Percentiles rank a stretch among this genome's conserved stretches.
These are phyloP conservation scores for Cicer judaicum DNA, from an alignment of 306 rosid genomes.

Conservation along the genomic window DNA sequence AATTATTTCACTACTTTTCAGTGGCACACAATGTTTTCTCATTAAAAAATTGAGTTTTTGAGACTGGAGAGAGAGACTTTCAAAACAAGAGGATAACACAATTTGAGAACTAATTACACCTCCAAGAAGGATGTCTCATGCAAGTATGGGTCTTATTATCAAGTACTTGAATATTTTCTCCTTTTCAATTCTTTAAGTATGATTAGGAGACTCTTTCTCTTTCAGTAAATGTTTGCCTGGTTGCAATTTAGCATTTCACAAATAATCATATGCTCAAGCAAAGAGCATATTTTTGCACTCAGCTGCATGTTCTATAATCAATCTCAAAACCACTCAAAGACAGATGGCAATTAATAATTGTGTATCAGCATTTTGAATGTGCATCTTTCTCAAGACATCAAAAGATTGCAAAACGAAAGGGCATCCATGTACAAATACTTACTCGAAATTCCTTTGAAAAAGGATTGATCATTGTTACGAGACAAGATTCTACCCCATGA, in stretches of 20 bases:
- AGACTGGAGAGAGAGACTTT: slow-evolving; percentile 13
- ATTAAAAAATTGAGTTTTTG: background rate
- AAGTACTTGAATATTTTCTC: slow-evolving; percentile 21
- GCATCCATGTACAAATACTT: slow-evolving; percentile 44
- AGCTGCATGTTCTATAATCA: slow-evolving; percentile 16
- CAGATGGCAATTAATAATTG: slow-evolving; percentile 19
- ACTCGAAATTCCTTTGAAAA: slow-evolving; percentile 89
- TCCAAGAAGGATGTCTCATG: slow-evolving; percentile 42
- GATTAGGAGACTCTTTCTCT: slow-evolving; percentile 9
- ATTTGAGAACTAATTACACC: slow-evolving; percentile 4
- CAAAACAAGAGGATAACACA: slow-evolving; percentile 25
- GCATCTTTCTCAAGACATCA: slow-evolving; percentile 33
- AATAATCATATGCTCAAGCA: slow-evolving; percentile 1
- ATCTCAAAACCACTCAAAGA: slow-evolving; percentile 37
- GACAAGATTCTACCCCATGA: slow-evolving; percentile 94
- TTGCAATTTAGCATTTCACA: slow-evolving; percentile 20
- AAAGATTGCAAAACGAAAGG: slow-evolving; percentile 5
- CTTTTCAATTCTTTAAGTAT: background rate
- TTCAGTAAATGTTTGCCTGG: background rate
- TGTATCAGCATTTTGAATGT: slow-evolving; percentile 25
- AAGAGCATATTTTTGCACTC: slow-evolving; percentile 26
- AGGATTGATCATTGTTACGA: slow-evolving; percentile 87
- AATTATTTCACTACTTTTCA: slow-evolving; percentile 36
- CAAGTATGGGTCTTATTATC: slow-evolving; percentile 9
- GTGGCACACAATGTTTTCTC: background rate